Conservation (phyloP, 176 grass and related monocot genomes). For the Avena insularis region DNA sequence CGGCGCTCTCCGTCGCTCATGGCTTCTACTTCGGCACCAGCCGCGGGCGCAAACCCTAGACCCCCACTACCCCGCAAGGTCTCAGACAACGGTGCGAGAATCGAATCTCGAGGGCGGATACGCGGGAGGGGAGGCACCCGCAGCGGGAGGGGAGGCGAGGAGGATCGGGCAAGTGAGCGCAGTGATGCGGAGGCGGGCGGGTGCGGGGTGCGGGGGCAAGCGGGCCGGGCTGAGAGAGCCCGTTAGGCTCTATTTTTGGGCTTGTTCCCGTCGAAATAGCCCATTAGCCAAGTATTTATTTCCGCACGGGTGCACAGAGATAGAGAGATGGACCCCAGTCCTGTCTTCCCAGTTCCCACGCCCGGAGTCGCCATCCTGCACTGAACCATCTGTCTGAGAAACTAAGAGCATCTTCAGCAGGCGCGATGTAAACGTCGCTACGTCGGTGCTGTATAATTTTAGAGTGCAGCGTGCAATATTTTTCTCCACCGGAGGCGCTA, state of each 20-base stretch:
- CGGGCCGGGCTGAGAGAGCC: background rate
- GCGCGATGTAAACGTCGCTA: too few species aligned
- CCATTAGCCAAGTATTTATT: too few species aligned
- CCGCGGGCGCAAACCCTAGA: conserved; percentile 46
- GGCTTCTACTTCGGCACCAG: background rate
- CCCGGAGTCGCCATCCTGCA: too few species aligned
- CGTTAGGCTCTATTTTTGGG: background rate
- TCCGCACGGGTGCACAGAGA: too few species aligned
- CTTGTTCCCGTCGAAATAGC: background rate
- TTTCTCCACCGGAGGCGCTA: too few species aligned
- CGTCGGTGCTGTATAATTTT: too few species aligned
- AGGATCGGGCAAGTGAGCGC: background rate
- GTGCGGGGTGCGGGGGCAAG: background rate
- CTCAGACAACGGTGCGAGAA: background rate
- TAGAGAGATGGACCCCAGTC: too few species aligned
- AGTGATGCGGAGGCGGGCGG: conserved; percentile 17
- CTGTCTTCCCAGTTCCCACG: too few species aligned
- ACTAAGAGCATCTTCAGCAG: too few species aligned
- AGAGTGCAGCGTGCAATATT: too few species aligned
- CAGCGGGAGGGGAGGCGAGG: background rate
- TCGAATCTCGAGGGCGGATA: background rate
- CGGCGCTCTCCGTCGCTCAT: conserved; percentile 55
- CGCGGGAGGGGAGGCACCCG: background rate
- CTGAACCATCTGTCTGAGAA: too few species aligned
- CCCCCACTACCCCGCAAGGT: background rate